Percentiles rank a stretch among this genome's conserved stretches.
phyloP scores from a whole-genome alignment of 176 grass and related monocot species.

The Carex littledalei region DNA sequence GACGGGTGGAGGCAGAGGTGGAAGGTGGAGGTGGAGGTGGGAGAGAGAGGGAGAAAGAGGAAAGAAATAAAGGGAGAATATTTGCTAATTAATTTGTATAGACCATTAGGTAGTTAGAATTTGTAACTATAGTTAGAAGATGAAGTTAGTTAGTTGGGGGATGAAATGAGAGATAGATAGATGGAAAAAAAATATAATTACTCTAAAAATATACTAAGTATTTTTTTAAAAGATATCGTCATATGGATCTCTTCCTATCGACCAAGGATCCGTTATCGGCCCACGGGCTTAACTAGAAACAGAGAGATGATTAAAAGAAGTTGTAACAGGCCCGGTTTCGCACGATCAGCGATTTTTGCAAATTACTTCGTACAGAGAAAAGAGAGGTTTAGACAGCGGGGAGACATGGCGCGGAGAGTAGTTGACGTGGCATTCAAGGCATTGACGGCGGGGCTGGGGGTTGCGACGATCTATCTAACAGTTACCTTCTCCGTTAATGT shows the following conservation, averaged over 20 bases:
- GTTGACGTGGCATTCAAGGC: slow-evolving; percentile 74
- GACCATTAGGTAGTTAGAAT: too few species aligned
- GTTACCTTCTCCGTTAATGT: slow-evolving; percentile 88
- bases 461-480: slow-evolving; percentile 65
- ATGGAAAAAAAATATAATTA: too few species aligned
- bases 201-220: too few species aligned
- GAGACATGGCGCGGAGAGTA: slow-evolving; percentile 26
- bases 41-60: too few species aligned
- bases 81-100: too few species aligned
- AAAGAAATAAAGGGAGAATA: too few species aligned
- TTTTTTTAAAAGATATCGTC: too few species aligned
- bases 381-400: background rate
- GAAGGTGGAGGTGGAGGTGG: too few species aligned
- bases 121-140: too few species aligned
- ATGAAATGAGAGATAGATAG: too few species aligned
- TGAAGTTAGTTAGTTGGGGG: too few species aligned
- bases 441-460: slow-evolving; percentile 55
- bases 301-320: background rate
- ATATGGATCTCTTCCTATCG: background rate
- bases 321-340: background rate
- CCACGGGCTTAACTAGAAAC: background rate
- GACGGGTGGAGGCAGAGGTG: too few species aligned
- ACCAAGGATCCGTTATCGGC: background rate
- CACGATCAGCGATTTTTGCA: background rate
- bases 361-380: background rate